These are phyloP conservation scores for Saccharomycopsis selenospora DNA, from an alignment of 805 yeast genomes.

Conservation along the genomic window DNA sequence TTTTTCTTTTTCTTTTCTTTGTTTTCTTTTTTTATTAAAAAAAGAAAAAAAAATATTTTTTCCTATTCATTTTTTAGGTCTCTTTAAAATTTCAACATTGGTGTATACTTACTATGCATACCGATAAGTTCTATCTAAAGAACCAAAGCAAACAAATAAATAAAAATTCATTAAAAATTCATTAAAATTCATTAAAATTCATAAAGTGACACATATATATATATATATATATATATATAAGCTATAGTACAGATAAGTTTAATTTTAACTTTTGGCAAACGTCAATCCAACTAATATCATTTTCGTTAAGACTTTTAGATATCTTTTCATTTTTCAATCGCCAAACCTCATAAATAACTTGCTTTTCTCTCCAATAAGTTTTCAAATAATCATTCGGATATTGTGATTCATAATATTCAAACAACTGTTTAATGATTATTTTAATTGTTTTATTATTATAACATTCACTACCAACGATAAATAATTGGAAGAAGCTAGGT, in stretches of 20 bases:
- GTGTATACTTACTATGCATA: no score
- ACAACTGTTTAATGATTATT: constrained; percentile 20
- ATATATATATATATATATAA: no score
- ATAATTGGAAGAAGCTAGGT: constrained; percentile 33
- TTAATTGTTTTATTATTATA: constrained; percentile 22
- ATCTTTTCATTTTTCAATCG: constrained; percentile 26
- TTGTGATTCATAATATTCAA: constrained; percentile 25
- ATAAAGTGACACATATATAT: no score
- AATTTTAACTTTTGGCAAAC: constrained; percentile 17
- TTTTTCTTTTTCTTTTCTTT: not conserved
- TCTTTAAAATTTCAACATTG: no score
- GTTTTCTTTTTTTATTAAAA: no score
- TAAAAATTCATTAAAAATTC: no score
- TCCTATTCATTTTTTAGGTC: no score
- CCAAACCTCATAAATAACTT: constrained; percentile 36
- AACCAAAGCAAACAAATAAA: no score
- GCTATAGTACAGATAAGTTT: not conserved
- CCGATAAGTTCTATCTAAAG: no score
- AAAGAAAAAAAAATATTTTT: no score
- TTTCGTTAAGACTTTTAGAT: constrained; percentile 24
- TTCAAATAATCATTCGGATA: constrained; percentile 15
- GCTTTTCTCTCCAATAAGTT: constrained; percentile 38
- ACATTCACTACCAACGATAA: constrained; percentile 29
- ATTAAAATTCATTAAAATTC: no score
- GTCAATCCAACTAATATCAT: constrained; percentile 35